Base-by-base conservation (phyloP, 163 green algal species). In the Scenedesmus sp. region DNA sequence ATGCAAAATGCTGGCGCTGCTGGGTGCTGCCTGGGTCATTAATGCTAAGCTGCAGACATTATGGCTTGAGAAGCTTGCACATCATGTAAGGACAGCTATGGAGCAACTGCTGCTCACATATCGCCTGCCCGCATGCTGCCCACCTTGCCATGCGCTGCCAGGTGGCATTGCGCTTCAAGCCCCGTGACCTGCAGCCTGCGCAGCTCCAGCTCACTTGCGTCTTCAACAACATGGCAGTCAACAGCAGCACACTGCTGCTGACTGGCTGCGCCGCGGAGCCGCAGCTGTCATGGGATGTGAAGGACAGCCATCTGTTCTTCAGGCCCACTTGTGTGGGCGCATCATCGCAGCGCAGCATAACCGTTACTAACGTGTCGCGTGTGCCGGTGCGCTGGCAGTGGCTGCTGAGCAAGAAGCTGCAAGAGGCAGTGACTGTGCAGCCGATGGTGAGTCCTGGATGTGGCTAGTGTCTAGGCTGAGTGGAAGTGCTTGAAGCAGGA, bases 261-360 rank as follows among this genome's bases (percentile, higher is more conserved):
- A 83, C 89, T 16, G 94, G 94, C 23, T 66, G 54, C 16, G 96
- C 94, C 8, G 91, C 94, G 66, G 90, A 57, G 62, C 94, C 94
- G 4, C 64, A 77, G 12, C 91, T 95, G 34, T 26, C 46, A 4
- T 77, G 95, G 26, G 84, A 92, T 54, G 64, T 88, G 54, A 60
- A 81, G 52, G 84, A 62, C 18, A 77, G 60, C n/a, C 87, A 88
- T 16, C 86, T 96, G 15, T 96, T 94, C 84, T 96, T 96, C 94
- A 94, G 96, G 76, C 96, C 96, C n/a, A 98, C 96, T 1, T 98
- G 96, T 90, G 86, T 97, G n/a, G 96, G 96, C 8, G 96, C 96
- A 1, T 91, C 84, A 26, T 94, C 92, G 54, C 92, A 93, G 82
- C 91, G 96, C 9, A 23, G 81, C 18, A 46, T 97, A 8, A 95